Conservation (phyloP, 2,329 filamentous ascomycete genomes). For the Stemphylium beticola region DNA sequence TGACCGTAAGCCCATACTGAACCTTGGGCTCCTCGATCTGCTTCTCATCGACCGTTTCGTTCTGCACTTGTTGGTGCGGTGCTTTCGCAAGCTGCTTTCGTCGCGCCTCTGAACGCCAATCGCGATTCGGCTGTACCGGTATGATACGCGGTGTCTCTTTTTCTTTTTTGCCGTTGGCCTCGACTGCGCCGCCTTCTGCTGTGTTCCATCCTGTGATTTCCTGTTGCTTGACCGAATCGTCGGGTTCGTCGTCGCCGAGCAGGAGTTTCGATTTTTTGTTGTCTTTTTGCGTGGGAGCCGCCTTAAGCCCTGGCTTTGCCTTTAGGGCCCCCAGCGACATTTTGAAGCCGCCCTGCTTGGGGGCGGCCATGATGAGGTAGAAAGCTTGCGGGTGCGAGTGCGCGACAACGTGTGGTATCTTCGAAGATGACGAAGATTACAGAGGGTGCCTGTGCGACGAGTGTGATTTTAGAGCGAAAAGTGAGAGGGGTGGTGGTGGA, state of each 20-base stretch:
- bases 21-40: constrained; percentile 49
- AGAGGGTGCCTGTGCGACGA: not conserved
- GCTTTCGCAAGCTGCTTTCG: constrained; percentile 65
- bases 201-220: constrained; percentile 64
- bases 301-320: constrained; percentile 36
- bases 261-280: constrained; percentile 35
- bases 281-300: constrained; percentile 19
- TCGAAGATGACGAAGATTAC: not conserved
- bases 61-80: constrained; percentile 55
- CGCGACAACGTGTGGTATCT: not conserved
- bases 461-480: not conserved
- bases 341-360: constrained; percentile 44
- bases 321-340: constrained; percentile 42
- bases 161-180: constrained; percentile 43
- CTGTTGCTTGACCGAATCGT: constrained; percentile 32
- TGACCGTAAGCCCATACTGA: constrained; percentile 61
- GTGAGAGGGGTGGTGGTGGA: not conserved
- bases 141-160: constrained; percentile 63
- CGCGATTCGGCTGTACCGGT: constrained; percentile 62
- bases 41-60: constrained; percentile 38
- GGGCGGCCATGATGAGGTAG: constrained; percentile 42
- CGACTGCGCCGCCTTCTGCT: constrained; percentile 57
- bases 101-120: constrained; percentile 65
- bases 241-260: constrained; percentile 42
- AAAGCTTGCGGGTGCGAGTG: not conserved